phyloP scores from a whole-genome alignment of 116 monocot species.

The Posidonia oceanica region DNA sequence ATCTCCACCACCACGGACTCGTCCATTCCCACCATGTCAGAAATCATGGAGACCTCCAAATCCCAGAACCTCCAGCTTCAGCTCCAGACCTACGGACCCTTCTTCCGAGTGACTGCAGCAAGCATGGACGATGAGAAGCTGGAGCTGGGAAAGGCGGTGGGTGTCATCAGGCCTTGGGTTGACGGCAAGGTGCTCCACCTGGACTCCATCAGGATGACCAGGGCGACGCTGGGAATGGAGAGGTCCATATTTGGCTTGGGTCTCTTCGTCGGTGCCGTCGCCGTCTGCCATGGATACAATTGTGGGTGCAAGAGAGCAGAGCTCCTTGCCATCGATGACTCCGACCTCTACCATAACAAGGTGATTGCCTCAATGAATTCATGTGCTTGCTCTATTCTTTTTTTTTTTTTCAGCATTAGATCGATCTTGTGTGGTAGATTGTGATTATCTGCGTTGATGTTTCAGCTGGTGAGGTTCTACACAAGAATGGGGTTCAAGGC shows the following conservation, averaged over 20 bases:
- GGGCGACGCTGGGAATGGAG: slow-evolving; percentile 55
- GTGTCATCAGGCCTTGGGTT: slow-evolving; percentile 50
- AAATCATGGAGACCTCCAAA: slow-evolving; percentile 50
- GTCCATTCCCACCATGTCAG: slow-evolving; percentile 61
- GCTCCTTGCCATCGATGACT: slow-evolving; percentile 91
- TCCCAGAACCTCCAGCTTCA: slow-evolving; percentile 54
- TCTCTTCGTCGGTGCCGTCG: slow-evolving; percentile 78
- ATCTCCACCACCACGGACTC: not conserved
- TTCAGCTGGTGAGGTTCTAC: slow-evolving; percentile 89
- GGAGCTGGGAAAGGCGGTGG: slow-evolving; percentile 71
- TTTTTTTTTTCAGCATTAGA: not conserved
- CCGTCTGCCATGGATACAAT: slow-evolving; percentile 81
- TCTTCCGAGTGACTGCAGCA: slow-evolving; percentile 51
- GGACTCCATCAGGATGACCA: slow-evolving; percentile 74
- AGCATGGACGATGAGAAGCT: slow-evolving; percentile 6
- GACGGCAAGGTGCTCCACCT: slow-evolving; percentile 65
- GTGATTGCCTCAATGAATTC: slow-evolving; percentile 8
- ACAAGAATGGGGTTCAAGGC: slow-evolving; percentile 80
- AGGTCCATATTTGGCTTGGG: slow-evolving; percentile 81
- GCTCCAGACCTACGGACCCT: slow-evolving; percentile 59
- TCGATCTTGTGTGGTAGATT: not conserved
- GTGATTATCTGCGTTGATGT: not conserved
- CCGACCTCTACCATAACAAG: slow-evolving; percentile 67
- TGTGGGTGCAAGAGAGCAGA: slow-evolving; percentile 63
- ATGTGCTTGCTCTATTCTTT: too few species aligned